Evolutionary conservation across 768 basidiomycete genomes (phyloP).

Genomic region (Exidia glandulosa): DNA sequence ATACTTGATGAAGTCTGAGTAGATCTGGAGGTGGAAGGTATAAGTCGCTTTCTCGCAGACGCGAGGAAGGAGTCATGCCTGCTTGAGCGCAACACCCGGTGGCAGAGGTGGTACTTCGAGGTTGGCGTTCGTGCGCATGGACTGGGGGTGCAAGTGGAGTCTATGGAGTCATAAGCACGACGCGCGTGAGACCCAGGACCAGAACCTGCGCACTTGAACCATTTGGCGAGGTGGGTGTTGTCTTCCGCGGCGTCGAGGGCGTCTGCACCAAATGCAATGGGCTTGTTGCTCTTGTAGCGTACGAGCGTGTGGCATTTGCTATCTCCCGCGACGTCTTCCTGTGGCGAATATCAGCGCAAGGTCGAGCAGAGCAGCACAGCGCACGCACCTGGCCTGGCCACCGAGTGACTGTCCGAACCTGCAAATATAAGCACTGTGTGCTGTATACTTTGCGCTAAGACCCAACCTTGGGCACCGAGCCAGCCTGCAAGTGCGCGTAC

Average conservation of each 20-base stretch:
- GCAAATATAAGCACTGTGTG: too few relatives aligned
- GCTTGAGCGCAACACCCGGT: not conserved
- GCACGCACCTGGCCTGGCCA: conserved; percentile 1
- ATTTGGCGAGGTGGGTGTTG: not conserved
- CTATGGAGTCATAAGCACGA: not conserved
- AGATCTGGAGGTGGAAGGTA: not conserved
- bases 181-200: not conserved
- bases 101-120: conserved; percentile 1
- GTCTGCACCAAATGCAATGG: not conserved
- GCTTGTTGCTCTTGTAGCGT: not conserved
- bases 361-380: not conserved
- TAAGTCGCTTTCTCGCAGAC: too few relatives aligned
- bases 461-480: not conserved
- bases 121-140: conserved; percentile 1
- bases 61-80: not conserved
- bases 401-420: conserved; percentile 1
- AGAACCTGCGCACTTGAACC: not conserved
- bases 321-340: not conserved
- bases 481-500: not conserved
- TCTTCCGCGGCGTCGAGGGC: conserved; percentile 2
- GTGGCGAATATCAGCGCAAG: not conserved
- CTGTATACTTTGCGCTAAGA: too few relatives aligned
- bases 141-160: conserved; percentile 3
- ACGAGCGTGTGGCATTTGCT: conserved; percentile 1
- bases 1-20: conserved; percentile 1